phyloP scores from a whole-genome alignment of 768 basidiomycete genomes.

The Pholiota microspora region DNA sequence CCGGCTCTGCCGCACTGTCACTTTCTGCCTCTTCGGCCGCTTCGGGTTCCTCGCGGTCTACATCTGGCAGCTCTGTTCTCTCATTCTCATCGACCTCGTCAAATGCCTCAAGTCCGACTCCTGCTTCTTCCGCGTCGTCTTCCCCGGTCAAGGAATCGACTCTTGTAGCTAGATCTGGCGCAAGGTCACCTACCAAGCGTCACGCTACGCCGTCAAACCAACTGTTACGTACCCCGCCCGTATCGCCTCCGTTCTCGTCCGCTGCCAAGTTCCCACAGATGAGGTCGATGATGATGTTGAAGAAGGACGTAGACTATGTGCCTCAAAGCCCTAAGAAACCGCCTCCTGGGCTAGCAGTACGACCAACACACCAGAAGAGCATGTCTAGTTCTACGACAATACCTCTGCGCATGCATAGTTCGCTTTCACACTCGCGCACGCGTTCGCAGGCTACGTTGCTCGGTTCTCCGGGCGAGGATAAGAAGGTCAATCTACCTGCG shows the following conservation, averaged over 20 bases:
- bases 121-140: slow-evolving; percentile 35
- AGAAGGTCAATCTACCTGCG: too few species aligned
- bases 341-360: slow-evolving; percentile 12
- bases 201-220: slow-evolving; percentile 13
- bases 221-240: slow-evolving; percentile 21
- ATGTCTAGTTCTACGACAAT: slow-evolving; percentile 15
- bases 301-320: slow-evolving; percentile 68
- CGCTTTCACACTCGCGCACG: too few species aligned
- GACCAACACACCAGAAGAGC: slow-evolving; percentile 21
- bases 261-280: slow-evolving; percentile 32
- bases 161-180: neutral
- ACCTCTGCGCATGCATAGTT: too few species aligned
- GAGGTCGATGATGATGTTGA: slow-evolving; percentile 61
- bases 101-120: slow-evolving; percentile 38
- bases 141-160: slow-evolving; percentile 34
- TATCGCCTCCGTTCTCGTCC: slow-evolving; percentile 21
- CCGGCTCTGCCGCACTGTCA: slow-evolving; percentile 7
- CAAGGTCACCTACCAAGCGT: slow-evolving; percentile 14
- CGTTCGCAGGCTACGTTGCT: neutral
- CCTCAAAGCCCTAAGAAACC: slow-evolving; percentile 68
- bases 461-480: neutral
- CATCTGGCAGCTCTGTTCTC: slow-evolving; percentile 38
- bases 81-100: slow-evolving; percentile 44
- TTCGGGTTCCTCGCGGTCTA: slow-evolving; percentile 36
- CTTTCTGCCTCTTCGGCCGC: slow-evolving; percentile 19